A percentile compares a stretch with the other conserved stretches of the same genome.
These are phyloP conservation scores for Lactifluus echinatus DNA, from an alignment of 768 basidiomycete species.

Conservation along the genomic window DNA sequence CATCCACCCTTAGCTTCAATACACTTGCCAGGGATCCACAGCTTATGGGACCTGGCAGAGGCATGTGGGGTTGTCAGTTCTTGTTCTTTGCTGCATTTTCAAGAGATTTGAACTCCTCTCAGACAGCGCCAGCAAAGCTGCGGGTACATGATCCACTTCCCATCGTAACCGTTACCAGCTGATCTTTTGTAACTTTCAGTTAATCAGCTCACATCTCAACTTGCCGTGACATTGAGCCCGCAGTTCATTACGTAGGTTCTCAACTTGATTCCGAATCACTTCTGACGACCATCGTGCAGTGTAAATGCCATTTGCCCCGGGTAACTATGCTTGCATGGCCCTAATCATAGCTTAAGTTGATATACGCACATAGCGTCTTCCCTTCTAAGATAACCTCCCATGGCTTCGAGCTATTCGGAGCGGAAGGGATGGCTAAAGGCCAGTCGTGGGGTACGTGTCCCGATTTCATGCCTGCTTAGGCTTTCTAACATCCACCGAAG, in stretches of 20 bases:
- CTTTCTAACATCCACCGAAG: conserved; percentile 28
- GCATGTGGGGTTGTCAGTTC: conserved; percentile 68
- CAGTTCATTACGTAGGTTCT: conserved; percentile 54
- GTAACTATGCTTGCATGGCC: conserved; percentile 29
- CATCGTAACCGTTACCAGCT: background rate
- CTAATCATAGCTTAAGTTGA: background rate
- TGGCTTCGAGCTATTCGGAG: conserved; percentile 48
- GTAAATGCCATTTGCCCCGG: conserved; percentile 83
- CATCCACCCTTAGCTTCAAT: conserved; percentile 54
- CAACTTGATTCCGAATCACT: background rate
- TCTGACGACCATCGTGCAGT: conserved; percentile 28
- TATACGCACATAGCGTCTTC: conserved; percentile 42
- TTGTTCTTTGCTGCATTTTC: background rate
- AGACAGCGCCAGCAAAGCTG: conserved; percentile 85
- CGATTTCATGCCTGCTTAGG: background rate
- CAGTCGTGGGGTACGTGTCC: conserved; percentile 55
- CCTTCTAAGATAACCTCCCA: conserved; percentile 82
- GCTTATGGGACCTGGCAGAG: conserved; percentile 46
- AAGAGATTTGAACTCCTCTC: background rate
- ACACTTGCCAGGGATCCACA: conserved; percentile 39
- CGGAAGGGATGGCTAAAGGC: conserved; percentile 34
- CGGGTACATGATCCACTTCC: conserved; percentile 23
- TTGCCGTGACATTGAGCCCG: conserved; percentile 57
- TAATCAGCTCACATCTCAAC: conserved; percentile 68
- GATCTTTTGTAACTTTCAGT: conserved; percentile 26